Base-by-base conservation (phyloP, 2,329 filamentous ascomycete genomes). In the Penicillium sp. region DNA sequence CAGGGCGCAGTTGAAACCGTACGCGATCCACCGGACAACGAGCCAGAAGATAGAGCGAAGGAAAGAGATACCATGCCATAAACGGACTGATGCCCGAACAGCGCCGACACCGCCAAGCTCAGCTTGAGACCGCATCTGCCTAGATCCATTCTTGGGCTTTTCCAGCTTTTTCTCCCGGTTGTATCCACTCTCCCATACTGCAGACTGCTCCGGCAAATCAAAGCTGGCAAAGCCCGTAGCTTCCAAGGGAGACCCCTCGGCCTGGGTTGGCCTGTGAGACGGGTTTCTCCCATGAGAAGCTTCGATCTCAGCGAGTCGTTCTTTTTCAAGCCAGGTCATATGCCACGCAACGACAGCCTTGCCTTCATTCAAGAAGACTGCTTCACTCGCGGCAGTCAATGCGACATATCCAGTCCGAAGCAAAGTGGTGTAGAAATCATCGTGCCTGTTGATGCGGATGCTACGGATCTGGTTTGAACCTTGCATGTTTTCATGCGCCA, bases 351-450 rank as follows among this genome's bases (percentile, higher is more conserved):
- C 84, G 42, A 97, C 82, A 1, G 78, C 78, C 32, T 81, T 81
- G 37, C 91, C 91, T 67, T 97, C 91, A 51, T 96, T 95, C 9
- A 98, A 74, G 62, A 95, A 97, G 0, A 97, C 93, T 3, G 91
- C 91, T 68, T 97, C 90, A 59, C 89, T 95, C 0, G 93, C 93
- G 67, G 94, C 91, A 0, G 89, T 95, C 50, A 97, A 81, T 10
- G 91, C 84, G 9, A 84, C 84, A 62, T 96, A 96, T 0, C 93
- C 93, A 28, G 89, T 81, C 49, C 90, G 84, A 3, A 97, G 76
- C 4, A 97, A 74, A 0, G 89, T 87, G 0, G 89, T 95, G 65
- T 97, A 98, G 63, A 97, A 96, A 65, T 98, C 93, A 75, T 97
- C 94, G 45, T 89, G 83, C 74, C 86, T 83, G 35, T 84, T 87